Base-by-base conservation (phyloP, 177 flowering plant species). In the Vitis hybrid region DNA sequence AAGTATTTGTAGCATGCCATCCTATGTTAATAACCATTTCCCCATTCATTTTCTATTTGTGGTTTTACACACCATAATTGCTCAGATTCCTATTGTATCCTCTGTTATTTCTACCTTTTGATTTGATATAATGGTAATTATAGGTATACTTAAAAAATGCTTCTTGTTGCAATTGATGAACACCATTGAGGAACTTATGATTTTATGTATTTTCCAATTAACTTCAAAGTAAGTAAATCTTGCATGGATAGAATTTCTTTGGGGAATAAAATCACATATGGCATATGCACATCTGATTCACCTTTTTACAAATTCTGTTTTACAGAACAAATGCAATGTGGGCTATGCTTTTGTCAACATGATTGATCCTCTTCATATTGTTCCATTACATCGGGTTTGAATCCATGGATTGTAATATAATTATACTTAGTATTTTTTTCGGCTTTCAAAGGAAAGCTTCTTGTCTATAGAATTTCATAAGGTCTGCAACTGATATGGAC, bases 141-240 rank as follows among this genome's bases (percentile, higher is more conserved):
- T 66, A 86, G 90, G 82, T 85, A 86, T 72, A 86, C 88, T 49
- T 86, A 86, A 51, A 85, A 83, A 74, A 86, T 86, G 90, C 83
- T 86, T 53, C 72, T 86, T 71, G 86, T 85, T 67, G 79, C 90
- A 20, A 85, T 86, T 68, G 86, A 86, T 63, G 90, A 86, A 70
- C 74, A 73, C 18, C 81, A 80, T 64, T 79, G 79, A 66, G 90
- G 90, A 76, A 81, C 80, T 20, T 86, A 85, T 66, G 90, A 86
- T 75, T 86, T 86, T 66, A 72, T 86, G 68, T 86, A 86, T 71
- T 63, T 86, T 70, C 88, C 88, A 65, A 84, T 86, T 69, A 88
- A 86, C 72, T 85, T 86, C 74, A 86, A 86, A 85, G 90, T 62
- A 76, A 76, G 79, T 73, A 51, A 10, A 51, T 57, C 16, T 16